Base-by-base conservation (phyloP, 1,284 basidiomycete species). In the Boletellus deceptivus region DNA sequence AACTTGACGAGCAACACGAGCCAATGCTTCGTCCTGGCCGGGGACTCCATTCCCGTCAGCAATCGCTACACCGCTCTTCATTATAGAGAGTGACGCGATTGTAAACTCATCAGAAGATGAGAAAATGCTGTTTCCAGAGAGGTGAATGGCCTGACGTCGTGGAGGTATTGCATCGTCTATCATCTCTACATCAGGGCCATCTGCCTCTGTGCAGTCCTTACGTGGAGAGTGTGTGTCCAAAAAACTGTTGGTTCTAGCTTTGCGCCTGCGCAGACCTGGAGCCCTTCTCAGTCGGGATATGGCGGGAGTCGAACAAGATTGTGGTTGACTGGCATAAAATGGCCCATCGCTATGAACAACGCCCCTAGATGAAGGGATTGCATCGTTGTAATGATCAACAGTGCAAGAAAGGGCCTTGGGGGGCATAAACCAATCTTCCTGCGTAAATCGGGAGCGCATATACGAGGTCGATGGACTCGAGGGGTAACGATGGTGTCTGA, bases 91-190 rank as follows among this genome's bases (percentile, higher is more conserved):
- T 16, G 50, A 47, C 25, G 35, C 48, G 8, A 65, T 46, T 0
- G 63, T 58, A 14, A 69, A 60, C 16, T 68, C 63, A 29, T 48
- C 64, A 3, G 64, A 67, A 24, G 64, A 60, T 35, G 66, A 58
- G 38, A 68, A 64, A 18, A 68, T 65, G 36, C 64, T 69, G 27
- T 65, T 69, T 8, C 45, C 52, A 7, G 56, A 57, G 14, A 69
- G 51, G 17, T 57, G 63, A 24, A 65, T 20, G 8, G 50, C 41
- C 46, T 47, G 62, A 36, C 52, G 59, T 20, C 25, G 50, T 10
- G 29, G 11, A 6, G 34, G 18, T 18, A 31, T n/a, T 10, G 37
- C 41, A 34, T 13, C 31, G 3, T 66, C 49, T 36, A 45, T 31
- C 64, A 65, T 61, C 25, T 61, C 52, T 14, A 53, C 11, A 39